These are phyloP conservation scores for Papiliotrema laurentii DNA, from an alignment of 1,284 basidiomycete genomes.

Conservation along the genomic window DNA sequence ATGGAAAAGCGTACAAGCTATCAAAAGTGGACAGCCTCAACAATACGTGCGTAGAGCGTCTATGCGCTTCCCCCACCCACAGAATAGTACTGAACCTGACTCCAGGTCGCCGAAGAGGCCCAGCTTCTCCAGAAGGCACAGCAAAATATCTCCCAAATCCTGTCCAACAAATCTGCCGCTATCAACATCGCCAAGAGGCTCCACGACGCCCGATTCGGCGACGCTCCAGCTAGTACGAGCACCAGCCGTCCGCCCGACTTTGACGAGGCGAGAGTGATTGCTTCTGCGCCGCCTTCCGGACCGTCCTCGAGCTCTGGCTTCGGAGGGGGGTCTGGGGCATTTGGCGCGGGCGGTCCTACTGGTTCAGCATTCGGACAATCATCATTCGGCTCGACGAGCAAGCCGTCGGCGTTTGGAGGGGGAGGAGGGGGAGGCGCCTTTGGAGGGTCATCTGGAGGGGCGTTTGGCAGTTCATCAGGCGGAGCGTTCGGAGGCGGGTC, in stretches of 20 bases:
- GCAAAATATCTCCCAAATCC: slow-evolving; percentile 24
- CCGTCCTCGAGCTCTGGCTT: slow-evolving; percentile 2
- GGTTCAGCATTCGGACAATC: slow-evolving; percentile 11
- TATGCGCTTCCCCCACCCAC: too few species aligned
- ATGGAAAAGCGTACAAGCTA: slow-evolving; percentile 60
- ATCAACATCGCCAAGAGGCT: slow-evolving; percentile 29
- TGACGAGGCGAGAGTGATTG: slow-evolving; percentile 27
- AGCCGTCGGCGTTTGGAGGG: slow-evolving; percentile 7
- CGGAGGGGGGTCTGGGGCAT: slow-evolving; percentile 3
- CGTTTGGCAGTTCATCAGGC: too few species aligned
- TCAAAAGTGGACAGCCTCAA: slow-evolving; percentile 56
- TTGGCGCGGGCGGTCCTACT: slow-evolving; percentile 4
- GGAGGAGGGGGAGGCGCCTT: slow-evolving; percentile 1
- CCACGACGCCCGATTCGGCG: slow-evolving; percentile 34
- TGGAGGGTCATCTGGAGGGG: background rate
- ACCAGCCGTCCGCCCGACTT: slow-evolving; percentile 25
- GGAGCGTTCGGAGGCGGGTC: too few species aligned
- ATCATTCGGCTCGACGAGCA: slow-evolving; percentile 1
- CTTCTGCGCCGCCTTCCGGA: background rate
- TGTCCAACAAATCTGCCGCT: slow-evolving; percentile 21
- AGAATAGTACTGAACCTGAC: background rate
- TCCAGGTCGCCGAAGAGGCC: slow-evolving; percentile 35
- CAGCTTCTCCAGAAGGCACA: slow-evolving; percentile 19
- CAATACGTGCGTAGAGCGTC: slow-evolving; percentile 69
- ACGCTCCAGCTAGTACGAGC: slow-evolving; percentile 14